A percentile compares a stretch with the other conserved stretches of the same genome.
These are phyloP conservation scores for Hypoxylon trugodes DNA, from an alignment of 495 filamentous ascomycete species.

Conservation along the genomic window DNA sequence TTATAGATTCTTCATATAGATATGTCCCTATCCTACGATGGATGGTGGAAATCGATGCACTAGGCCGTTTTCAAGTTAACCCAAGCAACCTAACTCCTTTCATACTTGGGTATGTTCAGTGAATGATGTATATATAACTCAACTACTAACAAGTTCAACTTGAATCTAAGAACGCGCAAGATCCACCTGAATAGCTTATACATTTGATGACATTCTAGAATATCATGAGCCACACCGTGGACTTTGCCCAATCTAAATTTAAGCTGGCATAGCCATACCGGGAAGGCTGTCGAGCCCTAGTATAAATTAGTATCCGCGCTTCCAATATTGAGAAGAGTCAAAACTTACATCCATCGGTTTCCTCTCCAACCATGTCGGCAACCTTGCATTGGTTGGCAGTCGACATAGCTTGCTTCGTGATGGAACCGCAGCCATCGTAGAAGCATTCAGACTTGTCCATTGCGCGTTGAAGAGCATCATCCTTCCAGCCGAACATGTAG, in stretches of 20 bases:
- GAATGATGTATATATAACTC: not conserved
- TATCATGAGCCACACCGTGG: not conserved
- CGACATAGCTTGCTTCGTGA: slow-evolving; percentile 53
- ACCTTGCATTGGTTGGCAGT: slow-evolving; percentile 54
- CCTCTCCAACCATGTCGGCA: slow-evolving; percentile 50
- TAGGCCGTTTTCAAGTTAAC: too few species aligned
- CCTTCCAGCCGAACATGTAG: slow-evolving; percentile 58
- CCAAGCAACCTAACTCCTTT: too few species aligned
- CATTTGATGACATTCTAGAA: not conserved
- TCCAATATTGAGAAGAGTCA: not conserved
- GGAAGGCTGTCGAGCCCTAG: not conserved
- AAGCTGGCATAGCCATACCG: not conserved
- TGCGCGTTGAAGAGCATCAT: slow-evolving; percentile 52
- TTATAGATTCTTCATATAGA: too few species aligned
- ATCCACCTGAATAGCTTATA: not conserved
- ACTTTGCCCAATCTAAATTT: not conserved
- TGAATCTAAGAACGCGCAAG: not conserved
- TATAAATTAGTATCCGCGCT: not conserved
- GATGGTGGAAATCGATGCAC: too few species aligned
- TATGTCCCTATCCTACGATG: too few species aligned
- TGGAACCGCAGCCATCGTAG: slow-evolving; percentile 56
- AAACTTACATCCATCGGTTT: slow-evolving; percentile 58
- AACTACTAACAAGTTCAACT: not conserved
- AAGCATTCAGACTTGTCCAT: slow-evolving; percentile 56
- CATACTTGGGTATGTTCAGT: too few species aligned